Base-by-base conservation (phyloP, 2,329 filamentous ascomycete species). In the Fusarium graminum region DNA sequence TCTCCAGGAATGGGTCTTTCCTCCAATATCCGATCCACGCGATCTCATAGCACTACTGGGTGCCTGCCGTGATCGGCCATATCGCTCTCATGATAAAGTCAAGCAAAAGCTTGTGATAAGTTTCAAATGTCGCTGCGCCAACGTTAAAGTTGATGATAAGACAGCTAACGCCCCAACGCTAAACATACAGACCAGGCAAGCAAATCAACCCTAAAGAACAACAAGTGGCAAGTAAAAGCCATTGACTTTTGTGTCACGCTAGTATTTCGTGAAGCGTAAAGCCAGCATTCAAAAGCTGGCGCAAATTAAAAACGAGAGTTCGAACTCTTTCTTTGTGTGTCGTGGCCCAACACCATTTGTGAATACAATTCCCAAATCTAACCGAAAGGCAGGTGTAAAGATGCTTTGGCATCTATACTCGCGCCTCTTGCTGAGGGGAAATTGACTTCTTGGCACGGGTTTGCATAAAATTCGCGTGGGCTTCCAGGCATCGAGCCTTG, bases 401-500 rank as follows among this genome's bases (percentile, higher is more conserved):
- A 28, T 55, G 30, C 22, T 22, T 56, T 12, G 13, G 17, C 14
- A 36, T 39, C 38, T 49, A 68, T n/a, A 50, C 22, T 7, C 65
- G 64, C 14, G 46, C 38, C 11, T 74, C 70, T 81, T 63, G 81
- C 79, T 65, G 74, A 16, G 79, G 75, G 43, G 80, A 44, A 19
- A 85, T 74, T 0, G 85, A 87, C 67, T 81, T 85, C 68, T 86
- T 83, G 4, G 85, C 84, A 44, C 85, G 79, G 4, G 76, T 77
- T 44, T 81, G 80, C 78, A 85, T 83, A 59, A 83, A 80, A 55
- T 78, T 81, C 2, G 85, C 83, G 51, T 88, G 85, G 19, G 80
- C 81, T 63, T 87, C 84, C 17, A 88, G 79, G 64, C 84, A 87
- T 49, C 80, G 80, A 2, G 83, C 81, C 79, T 86, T 87, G 28